These are phyloP conservation scores for Fusarium sp. DNA, from an alignment of 2,329 filamentous ascomycete genomes.

Conservation along the genomic window DNA sequence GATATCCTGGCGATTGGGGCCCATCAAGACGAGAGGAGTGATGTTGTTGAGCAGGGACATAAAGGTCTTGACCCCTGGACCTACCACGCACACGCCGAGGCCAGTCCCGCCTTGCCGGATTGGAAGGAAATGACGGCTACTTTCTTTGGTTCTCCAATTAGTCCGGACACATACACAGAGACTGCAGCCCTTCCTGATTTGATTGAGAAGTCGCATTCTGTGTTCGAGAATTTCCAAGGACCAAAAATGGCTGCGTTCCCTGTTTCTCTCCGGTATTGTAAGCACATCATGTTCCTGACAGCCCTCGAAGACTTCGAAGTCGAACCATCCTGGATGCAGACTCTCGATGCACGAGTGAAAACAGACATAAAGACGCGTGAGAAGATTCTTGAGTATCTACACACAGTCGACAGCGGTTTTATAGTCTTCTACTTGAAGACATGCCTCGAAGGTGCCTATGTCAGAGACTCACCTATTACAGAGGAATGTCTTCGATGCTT, in stretches of 20 bases:
- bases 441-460: constrained; percentile 69
- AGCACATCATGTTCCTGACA: constrained; percentile 64
- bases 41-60: constrained; percentile 89
- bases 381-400: constrained; percentile 68
- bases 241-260: constrained; percentile 70
- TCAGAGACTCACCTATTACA: constrained; percentile 57
- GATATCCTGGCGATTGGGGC: constrained; percentile 84
- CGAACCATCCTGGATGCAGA: constrained; percentile 87
- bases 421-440: constrained; percentile 64
- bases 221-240: constrained; percentile 63
- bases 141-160: constrained; percentile 62
- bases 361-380: constrained; percentile 76
- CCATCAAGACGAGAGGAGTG: constrained; percentile 76
- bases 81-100: constrained; percentile 61
- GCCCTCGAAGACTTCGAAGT: constrained; percentile 67
- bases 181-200: constrained; percentile 47
- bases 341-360: constrained; percentile 78
- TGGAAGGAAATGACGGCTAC: constrained; percentile 65
- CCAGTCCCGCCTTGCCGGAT: constrained; percentile 59
- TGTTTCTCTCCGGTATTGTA: constrained; percentile 77
- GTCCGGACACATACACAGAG: constrained; percentile 52
- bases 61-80: constrained; percentile 83
- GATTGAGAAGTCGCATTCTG: constrained; percentile 25
- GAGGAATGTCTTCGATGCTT: constrained; percentile 67
- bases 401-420: constrained; percentile 55